Base-by-base conservation (phyloP, 2,329 filamentous ascomycete species). In the Colletotrichum chlorophyti region DNA sequence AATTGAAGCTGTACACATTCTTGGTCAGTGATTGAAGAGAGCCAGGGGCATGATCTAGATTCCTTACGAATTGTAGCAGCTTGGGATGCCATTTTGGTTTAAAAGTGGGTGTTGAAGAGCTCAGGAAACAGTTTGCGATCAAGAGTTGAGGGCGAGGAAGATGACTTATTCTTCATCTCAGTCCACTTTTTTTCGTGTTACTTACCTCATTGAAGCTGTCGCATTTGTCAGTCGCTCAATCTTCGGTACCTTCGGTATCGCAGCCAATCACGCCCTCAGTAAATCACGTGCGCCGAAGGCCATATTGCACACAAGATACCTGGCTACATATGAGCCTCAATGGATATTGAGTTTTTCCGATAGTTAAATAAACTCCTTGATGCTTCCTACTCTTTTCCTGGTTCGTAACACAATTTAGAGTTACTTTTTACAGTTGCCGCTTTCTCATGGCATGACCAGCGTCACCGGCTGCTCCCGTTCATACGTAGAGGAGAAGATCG, bases 1-100 rank as follows among this genome's bases (percentile, higher is more conserved):
- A 46, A 74, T 68, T 57, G 67, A 60, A 8, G 61, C 59, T 62
- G 54, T 23, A 17, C 12, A 29, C n/a, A 21, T 11, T 23, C 11
- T 24, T 31, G 17, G 26, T 60, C n/a, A 60, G 57, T 45, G 19
- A 50, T 57, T 57, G 26, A 21, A 14, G 15, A 6, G 10, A 5
- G 8, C 21, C 9, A 29, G 23, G 11, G 32, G 11, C 2, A n/a
- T 29, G 7, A 6, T 7, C n/a, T 2, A 6, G 17, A 12, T 46
- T n/a, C 55, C 69, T 62, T 63, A 73, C 71, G 65, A 31, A 70
- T 66, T 42, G 67, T 54, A 37, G 63, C 58, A 60, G 65, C 64
- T 60, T 65, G 61, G 21, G 70, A 68, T 27, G 69, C 65, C 70
- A 73, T 72, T 61, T 23, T 57, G 38, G 5, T 27, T 17, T 15